Evolutionary conservation across 345 rosid species (phyloP), one percentile per base, ranked within the genome.

Genomic region (Brassica rapa): DNA sequence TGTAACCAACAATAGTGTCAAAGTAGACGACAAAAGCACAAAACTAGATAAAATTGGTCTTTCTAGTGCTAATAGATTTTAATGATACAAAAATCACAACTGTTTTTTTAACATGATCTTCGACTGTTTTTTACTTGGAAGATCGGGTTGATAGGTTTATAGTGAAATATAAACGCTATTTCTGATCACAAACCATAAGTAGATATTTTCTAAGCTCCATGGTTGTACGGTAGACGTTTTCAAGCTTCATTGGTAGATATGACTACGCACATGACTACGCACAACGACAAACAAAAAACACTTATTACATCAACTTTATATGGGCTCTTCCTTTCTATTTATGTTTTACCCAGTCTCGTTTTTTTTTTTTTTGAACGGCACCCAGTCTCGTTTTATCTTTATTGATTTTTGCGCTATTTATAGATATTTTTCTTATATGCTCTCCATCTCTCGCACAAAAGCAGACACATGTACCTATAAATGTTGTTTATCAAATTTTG

Each of bases 111-210:
- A 49, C 19, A 49, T 49, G 56, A 49, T 49, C 19, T 5, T 49
- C 21, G 21, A 14, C 56, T 49, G 8, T 49, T 49, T 49, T 49
- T 5, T 49, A 49, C 16, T 19, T 49, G 15, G 68, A 65, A 35
- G 49, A 16, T 16, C 8, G 69, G 51, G 19, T 65, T 21, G n/a
- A 65, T 65, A 35, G n/a, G 8, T 35, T 19, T 35, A 19, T 62
- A 39, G 56, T 49, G 56, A 49, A 27, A 30, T 62, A 30, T 32
- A 63, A 32, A 63, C 8, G 67, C 43, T 3, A 65, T 66, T 66
- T 78, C 10, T 57, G 62, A 43, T 76, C 81, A 65, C 30, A 72
- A 66, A 71, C 66, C 51, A 14, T 8, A 14, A 30, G 56, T 60
- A 60, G 66, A 71, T 71, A 71, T 71, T 71, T 71, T 57, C 4